A percentile compares a stretch with the other conserved stretches of the same genome.
Conservation (phyloP, 1,139 yeast genomes). For the Hemisphaericaspora xylanilytica region DNA sequence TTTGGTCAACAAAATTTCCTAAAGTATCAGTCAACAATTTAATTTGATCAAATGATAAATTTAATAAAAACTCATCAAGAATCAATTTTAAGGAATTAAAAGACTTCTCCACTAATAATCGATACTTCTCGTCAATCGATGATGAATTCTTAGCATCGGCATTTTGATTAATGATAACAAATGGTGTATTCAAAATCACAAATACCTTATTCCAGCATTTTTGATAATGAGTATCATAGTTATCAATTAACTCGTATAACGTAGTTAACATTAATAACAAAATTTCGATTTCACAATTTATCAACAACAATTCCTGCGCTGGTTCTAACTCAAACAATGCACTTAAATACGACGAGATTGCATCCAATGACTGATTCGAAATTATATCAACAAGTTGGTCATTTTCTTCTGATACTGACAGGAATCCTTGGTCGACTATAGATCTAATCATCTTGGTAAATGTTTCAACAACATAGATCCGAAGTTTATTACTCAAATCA, state of each 20-base stretch:
- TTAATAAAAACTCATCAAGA: constrained; percentile 76
- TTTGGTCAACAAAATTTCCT: constrained; percentile 67
- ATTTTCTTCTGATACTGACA: constrained; percentile 9
- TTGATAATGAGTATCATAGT: constrained; percentile 55
- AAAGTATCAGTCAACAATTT: constrained; percentile 68
- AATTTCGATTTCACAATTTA: constrained; percentile 63
- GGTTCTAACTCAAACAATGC: constrained; percentile 34
- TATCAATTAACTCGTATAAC: constrained; percentile 67
- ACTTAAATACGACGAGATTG: constrained; percentile 32
- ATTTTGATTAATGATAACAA: constrained; percentile 32
- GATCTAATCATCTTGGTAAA: constrained; percentile 50
- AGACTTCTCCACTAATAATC: constrained; percentile 55
- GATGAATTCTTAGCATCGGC: constrained; percentile 23
- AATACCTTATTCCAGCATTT: constrained; percentile 75
- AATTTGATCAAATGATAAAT: constrained; percentile 63
- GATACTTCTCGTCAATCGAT: constrained; percentile 41
- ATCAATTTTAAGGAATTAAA: constrained; percentile 80
- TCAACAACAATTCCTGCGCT: constrained; percentile 40
- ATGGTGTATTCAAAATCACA: constrained; percentile 65
- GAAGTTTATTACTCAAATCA: constrained; percentile 37
- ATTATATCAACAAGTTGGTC: constrained; percentile 23
- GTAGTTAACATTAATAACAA: constrained; percentile 61
- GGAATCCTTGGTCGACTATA: constrained; percentile 49
- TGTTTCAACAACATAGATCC: constrained; percentile 47
- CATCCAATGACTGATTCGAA: constrained; percentile 36